Evolutionary conservation across 129 eudicot genomes (phyloP), one percentile per base, ranked within the genome.

Genomic region (Arctium lappa): DNA sequence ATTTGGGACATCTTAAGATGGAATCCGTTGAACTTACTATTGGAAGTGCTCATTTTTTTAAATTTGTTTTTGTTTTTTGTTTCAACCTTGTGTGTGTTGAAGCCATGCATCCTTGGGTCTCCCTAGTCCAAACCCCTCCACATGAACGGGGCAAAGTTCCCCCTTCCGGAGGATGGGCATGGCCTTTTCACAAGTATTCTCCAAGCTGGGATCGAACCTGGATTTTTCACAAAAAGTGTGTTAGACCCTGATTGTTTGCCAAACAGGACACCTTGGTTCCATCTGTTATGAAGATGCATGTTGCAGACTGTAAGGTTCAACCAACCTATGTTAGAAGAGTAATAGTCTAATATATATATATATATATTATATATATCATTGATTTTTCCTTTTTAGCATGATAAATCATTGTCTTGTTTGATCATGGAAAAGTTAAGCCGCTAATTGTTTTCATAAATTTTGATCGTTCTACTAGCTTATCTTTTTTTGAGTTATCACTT

Each of bases 331-430:
- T 27, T 34, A 50, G 60, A 27, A 46, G 34, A 46, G 31, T 37
- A 13, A 42, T 62, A 72, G 27, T 22, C 27, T 22, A 22, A 50
- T 46, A 16, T 11, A 73, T 42, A 40, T 8, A 40, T 8, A 40
- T 8, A 40, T 8, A 40, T 6, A 40, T 6, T 42, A 63, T 60
- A 29, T 62, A 15, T 62, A 9, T 76, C 44, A 37, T 70, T 27
- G 73, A 8, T 32, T 44, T 76, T 8, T 83, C 32, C 60, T 53
- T 77, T 53, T 37, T 48, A 83, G 81, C 30, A 78, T 46, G 65
- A 82, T 12, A 15, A 56, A 60, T 38, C 16, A 13, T 75, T 27
- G 72, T 77, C 32, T 77, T 62, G 37, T 9, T 65, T 78, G 66
- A 6, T 4, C 8, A 2, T 22, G n/a, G 39, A 2, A 77, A 37